phyloP scores from a whole-genome alignment of 495 filamentous ascomycete genomes.

The Neurospora terricola region DNA sequence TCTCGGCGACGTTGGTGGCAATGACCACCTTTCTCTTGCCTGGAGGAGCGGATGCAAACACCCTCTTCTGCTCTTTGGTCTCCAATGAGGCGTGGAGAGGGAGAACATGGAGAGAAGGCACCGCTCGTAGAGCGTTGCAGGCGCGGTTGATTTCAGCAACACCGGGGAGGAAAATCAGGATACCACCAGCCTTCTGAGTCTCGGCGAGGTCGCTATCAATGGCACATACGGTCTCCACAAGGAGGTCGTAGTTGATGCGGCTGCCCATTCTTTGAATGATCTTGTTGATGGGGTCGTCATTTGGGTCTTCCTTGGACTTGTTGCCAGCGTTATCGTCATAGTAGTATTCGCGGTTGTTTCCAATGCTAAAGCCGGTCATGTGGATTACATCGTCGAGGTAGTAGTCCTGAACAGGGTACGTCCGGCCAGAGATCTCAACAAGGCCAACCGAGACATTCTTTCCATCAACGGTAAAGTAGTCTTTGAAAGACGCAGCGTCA shows the following conservation, averaged over 20 bases:
- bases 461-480: conserved; percentile 62
- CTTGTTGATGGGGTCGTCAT: conserved; percentile 45
- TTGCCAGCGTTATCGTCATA: conserved; percentile 26
- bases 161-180: conserved; percentile 87
- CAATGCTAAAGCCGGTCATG: conserved; percentile 60
- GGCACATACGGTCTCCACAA: conserved; percentile 62
- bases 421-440: conserved; percentile 82
- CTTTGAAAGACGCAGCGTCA: conserved; percentile 75
- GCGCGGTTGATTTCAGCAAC: conserved; percentile 79
- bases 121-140: conserved; percentile 53
- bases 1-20: conserved; percentile 94
- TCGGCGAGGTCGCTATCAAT: conserved; percentile 64
- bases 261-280: conserved; percentile 67
- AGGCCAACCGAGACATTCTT: conserved; percentile 51
- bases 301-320: conserved; percentile 18
- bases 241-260: conserved; percentile 86
- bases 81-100: conserved; percentile 89
- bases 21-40: conserved; percentile 87
- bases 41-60: conserved; percentile 65
- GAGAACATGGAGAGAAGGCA: conserved; percentile 68
- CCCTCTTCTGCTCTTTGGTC: conserved; percentile 73
- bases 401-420: conserved; percentile 80
- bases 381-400: conserved; percentile 84
- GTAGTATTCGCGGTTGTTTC: conserved; percentile 20
- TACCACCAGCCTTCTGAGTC: conserved; percentile 61